phyloP scores from a whole-genome alignment of 2,329 filamentous ascomycete genomes.

The Diplodia intermedia region DNA sequence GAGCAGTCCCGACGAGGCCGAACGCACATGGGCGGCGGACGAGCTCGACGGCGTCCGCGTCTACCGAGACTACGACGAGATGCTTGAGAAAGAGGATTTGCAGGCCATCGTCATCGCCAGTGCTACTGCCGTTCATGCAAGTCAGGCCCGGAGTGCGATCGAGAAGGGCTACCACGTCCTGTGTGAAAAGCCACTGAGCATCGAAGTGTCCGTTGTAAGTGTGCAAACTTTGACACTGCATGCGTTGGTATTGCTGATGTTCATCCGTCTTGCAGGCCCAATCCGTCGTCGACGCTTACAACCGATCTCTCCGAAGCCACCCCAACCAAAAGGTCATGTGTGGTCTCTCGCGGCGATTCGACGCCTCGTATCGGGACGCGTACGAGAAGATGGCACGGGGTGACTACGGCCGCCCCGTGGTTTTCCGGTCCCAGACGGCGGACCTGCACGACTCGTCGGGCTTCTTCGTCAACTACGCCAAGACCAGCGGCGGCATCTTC shows the following conservation, averaged over 20 bases:
- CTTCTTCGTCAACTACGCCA: conserved; percentile 53
- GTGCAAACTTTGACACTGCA: background rate
- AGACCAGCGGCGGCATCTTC: conserved; percentile 54
- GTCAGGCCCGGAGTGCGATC: conserved; percentile 45
- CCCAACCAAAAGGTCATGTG: conserved; percentile 53
- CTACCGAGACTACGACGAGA: conserved; percentile 56
- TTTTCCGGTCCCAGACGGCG: conserved; percentile 52
- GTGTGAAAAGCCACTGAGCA: conserved; percentile 49
- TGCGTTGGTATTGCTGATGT: background rate
- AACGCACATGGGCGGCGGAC: conserved; percentile 55
- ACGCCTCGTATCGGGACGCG: conserved; percentile 52
- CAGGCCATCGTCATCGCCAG: conserved; percentile 52
- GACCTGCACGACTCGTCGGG: conserved; percentile 43
- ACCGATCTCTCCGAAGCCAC: conserved; percentile 36
- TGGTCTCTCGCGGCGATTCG: conserved; percentile 55
- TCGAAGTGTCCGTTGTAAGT: conserved; percentile 36
- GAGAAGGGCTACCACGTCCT: conserved; percentile 47
- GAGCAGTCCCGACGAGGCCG: conserved; percentile 54
- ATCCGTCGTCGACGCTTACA: conserved; percentile 46
- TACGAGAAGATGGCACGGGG: conserved; percentile 46
- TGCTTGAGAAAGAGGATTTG: conserved; percentile 52
- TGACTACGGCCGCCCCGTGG: conserved; percentile 49
- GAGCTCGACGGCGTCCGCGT: conserved; percentile 54
- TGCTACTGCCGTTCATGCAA: conserved; percentile 45
- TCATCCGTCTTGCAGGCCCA: background rate